These are phyloP conservation scores for Xylariomycetidae sp. DNA, from an alignment of 2,329 filamentous ascomycete genomes.

Conservation along the genomic window DNA sequence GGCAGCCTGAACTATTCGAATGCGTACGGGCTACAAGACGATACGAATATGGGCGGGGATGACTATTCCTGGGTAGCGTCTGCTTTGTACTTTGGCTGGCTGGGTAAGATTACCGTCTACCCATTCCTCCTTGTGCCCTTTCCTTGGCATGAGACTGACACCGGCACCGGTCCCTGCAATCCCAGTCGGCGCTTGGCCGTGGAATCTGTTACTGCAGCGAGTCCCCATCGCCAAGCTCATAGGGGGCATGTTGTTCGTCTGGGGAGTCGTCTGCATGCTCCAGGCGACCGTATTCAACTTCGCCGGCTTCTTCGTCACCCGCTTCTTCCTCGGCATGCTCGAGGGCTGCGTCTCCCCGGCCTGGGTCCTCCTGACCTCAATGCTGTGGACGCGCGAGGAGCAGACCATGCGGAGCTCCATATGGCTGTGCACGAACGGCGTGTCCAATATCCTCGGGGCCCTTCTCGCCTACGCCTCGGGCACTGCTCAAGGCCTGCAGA, in stretches of 20 bases:
- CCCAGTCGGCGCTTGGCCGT: conserved; percentile 31
- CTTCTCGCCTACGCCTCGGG: conserved; percentile 16
- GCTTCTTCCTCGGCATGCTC: conserved; percentile 23
- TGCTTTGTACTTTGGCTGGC: conserved; percentile 39
- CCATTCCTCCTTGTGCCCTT: no score
- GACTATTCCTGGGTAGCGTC: conserved; percentile 41
- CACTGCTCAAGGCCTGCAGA: conserved; percentile 10
- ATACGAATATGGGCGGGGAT: conserved; percentile 35
- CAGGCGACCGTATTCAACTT: conserved; percentile 21
- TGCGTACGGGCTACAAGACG: conserved; percentile 36
- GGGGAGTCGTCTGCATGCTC: conserved; percentile 23
- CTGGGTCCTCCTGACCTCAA: conserved; percentile 21
- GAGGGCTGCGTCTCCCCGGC: conserved; percentile 22
- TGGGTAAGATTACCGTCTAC: conserved; percentile 16
- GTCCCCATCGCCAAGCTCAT: conserved; percentile 37
- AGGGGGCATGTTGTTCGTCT: conserved; percentile 41
- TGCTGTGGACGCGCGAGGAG: conserved; percentile 26
- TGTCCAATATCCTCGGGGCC: conserved; percentile 15
- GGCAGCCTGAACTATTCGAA: conserved; percentile 32
- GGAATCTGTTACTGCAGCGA: conserved; percentile 36
- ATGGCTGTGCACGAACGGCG: conserved; percentile 17
- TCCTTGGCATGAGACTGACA: no score
- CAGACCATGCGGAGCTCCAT: conserved; percentile 23
- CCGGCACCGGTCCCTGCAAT: not conserved
- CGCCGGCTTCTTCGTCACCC: conserved; percentile 19